A percentile compares a stretch with the other conserved stretches of the same genome.
Evolutionary conservation across 352 stramenopile species (phyloP).

Genomic region (Pythium myriotylum): DNA sequence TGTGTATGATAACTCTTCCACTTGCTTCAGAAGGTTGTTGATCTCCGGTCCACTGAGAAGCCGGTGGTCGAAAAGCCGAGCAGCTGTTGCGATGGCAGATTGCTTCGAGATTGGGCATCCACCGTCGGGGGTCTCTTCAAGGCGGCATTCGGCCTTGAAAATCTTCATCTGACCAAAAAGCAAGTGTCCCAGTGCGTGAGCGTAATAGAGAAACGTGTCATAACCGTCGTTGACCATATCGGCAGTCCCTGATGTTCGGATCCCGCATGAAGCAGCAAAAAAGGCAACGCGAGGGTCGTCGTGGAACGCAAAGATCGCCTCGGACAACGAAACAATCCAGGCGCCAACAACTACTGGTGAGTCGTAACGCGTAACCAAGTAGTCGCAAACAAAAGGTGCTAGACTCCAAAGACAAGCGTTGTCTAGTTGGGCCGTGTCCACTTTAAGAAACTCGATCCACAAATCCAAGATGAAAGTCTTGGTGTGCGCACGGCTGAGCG

Average conservation of each 20-base stretch:
- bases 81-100: conserved; percentile 34
- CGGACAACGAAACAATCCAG: conserved; percentile 55
- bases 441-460: conserved; percentile 77
- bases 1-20: conserved; percentile 17
- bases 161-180: conserved; percentile 77
- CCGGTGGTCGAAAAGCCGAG: conserved; percentile 48
- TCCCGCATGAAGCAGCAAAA: conserved; percentile 52
- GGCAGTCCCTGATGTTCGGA: neutral
- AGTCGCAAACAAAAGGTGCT: conserved; percentile 74
- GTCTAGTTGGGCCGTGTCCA: conserved; percentile 61
- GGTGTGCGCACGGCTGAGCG: conserved; percentile 31
- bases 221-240: conserved; percentile 30
- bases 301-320: conserved; percentile 40
- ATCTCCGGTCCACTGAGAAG: conserved; percentile 41
- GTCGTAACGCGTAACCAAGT: conserved; percentile 61
- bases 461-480: conserved; percentile 70
- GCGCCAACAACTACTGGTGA: conserved; percentile 46
- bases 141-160: conserved; percentile 54
- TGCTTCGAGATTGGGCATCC: conserved; percentile 45
- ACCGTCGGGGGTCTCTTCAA: conserved; percentile 59
- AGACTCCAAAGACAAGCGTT: conserved; percentile 52
- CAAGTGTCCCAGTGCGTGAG: conserved; percentile 61
- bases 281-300: conserved; percentile 65
- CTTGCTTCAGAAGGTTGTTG: conserved; percentile 1
- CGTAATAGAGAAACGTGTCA: conserved; percentile 71